Evolutionary conservation across 192 early-diverging fungal genomes (phyloP).

Genomic region (Radiomyces spectabilis): DNA sequence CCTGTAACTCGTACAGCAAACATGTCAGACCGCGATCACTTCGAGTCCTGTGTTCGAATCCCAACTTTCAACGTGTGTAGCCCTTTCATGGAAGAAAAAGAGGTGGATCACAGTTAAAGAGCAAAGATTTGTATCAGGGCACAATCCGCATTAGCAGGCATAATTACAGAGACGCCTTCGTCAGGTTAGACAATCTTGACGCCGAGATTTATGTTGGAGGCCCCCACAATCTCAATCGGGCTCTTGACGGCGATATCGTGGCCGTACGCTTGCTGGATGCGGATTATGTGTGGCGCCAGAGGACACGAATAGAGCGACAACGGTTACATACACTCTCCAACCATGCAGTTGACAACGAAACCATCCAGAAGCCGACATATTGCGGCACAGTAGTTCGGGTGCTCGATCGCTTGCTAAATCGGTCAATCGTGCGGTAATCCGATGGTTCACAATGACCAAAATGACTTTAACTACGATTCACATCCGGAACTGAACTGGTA

Average conservation of each 20-base stretch:
- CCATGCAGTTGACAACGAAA: conserved; percentile 28
- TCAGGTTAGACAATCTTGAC: conserved; percentile 55
- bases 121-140: no score
- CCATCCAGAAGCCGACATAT: conserved; percentile 34
- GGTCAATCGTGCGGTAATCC: conserved; percentile 37
- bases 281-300: conserved; percentile 41
- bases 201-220: conserved; percentile 68
- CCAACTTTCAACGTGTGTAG: no score
- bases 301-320: conserved; percentile 23
- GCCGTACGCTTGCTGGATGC: conserved; percentile 55
- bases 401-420: conserved; percentile 28
- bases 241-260: conserved; percentile 76
- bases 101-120: no score
- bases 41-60: no score
- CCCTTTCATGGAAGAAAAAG: no score
- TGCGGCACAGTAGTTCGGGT: conserved; percentile 42
- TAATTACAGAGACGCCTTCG: conserved; percentile 76
- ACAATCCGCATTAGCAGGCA: not conserved
- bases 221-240: conserved; percentile 69
- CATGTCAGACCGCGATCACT: no score
- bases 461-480: no score
- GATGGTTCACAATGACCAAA: no score
- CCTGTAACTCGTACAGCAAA: no score
- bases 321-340: conserved; percentile 27
- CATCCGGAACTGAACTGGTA: no score